Evolutionary conservation across 208 protist genomes (phyloP).

Genomic region (Leishmania aethiopica): DNA sequence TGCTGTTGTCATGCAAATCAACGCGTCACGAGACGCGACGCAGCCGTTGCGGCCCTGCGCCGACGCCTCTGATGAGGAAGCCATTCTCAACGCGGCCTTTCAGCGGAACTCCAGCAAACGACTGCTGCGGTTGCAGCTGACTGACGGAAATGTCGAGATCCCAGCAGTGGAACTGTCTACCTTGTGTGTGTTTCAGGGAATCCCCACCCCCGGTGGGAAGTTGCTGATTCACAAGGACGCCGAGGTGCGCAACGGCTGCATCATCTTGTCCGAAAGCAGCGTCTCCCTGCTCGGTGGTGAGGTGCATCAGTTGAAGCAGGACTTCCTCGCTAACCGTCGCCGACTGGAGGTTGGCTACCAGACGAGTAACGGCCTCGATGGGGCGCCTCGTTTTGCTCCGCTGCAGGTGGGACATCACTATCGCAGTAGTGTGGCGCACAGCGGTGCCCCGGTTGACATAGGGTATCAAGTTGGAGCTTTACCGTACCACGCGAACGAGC

Average conservation of each 20-base stretch:
- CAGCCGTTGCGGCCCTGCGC: constrained; percentile 81
- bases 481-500: not conserved
- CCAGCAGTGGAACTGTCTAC: constrained; percentile 78
- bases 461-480: constrained; percentile 3
- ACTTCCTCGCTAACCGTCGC: constrained; percentile 58
- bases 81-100: constrained; percentile 36
- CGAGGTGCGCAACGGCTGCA: constrained; percentile 71
- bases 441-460: not conserved
- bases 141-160: constrained; percentile 72
- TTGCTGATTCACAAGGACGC: constrained; percentile 62
- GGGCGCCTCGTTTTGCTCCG: constrained; percentile 74
- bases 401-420: constrained; percentile 48
- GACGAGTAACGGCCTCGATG: constrained; percentile 56
- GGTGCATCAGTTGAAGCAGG: constrained; percentile 70
- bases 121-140: constrained; percentile 71
- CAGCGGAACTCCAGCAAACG: constrained; percentile 58
- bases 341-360: constrained; percentile 56
- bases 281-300: constrained; percentile 66
- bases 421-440: not conserved
- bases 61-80: constrained; percentile 62
- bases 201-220: constrained; percentile 81
- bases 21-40: constrained; percentile 70
- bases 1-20: constrained; percentile 77
- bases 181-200: constrained; percentile 51
- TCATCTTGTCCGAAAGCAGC: constrained; percentile 73